Evolutionary conservation across 2,329 filamentous ascomycete species (phyloP).

Genomic region (Capronia epimyces): DNA sequence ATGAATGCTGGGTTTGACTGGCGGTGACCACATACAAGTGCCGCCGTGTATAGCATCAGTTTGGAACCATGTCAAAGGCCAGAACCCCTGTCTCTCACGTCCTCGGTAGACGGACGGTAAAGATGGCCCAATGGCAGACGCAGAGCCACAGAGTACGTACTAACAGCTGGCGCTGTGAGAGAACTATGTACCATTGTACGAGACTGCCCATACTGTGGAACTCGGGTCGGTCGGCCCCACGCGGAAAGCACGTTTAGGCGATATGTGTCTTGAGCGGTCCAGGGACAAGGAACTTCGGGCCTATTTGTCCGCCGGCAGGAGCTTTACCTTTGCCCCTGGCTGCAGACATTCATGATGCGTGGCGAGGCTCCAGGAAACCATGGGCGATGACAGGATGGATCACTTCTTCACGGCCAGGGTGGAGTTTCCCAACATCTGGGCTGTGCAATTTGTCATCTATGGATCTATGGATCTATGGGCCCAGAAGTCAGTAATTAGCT

Average conservation of each 20-base stretch:
- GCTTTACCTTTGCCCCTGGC: conserved; percentile 36
- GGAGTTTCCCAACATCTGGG: conserved; percentile 43
- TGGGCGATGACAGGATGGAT: conserved; percentile 44
- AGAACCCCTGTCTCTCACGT: too few species aligned
- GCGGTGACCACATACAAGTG: too few species aligned
- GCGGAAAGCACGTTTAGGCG: conserved; percentile 37
- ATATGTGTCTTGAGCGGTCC: conserved; percentile 42
- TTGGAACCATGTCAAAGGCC: too few species aligned
- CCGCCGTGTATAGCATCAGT: too few species aligned
- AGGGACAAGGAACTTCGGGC: conserved; percentile 42
- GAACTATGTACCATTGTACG: too few species aligned
- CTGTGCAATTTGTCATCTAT: conserved; percentile 50
- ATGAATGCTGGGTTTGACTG: too few species aligned
- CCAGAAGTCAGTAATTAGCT: conserved; percentile 48
- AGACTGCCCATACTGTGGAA: conserved; percentile 9
- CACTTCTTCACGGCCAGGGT: conserved; percentile 43
- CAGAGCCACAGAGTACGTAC: conserved; percentile 18
- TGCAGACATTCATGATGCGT: conserved; percentile 40
- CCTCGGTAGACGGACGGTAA: conserved; percentile 24
- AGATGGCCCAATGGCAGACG: conserved; percentile 26
- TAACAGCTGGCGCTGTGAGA: conserved; percentile 27
- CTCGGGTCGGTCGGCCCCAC: conserved; percentile 31
- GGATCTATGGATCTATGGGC: conserved; percentile 43
- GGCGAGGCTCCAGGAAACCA: conserved; percentile 36
- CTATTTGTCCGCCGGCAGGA: conserved; percentile 33